phyloP scores from a whole-genome alignment of 2,329 filamentous ascomycete species.

The Emergomyces orientalis region DNA sequence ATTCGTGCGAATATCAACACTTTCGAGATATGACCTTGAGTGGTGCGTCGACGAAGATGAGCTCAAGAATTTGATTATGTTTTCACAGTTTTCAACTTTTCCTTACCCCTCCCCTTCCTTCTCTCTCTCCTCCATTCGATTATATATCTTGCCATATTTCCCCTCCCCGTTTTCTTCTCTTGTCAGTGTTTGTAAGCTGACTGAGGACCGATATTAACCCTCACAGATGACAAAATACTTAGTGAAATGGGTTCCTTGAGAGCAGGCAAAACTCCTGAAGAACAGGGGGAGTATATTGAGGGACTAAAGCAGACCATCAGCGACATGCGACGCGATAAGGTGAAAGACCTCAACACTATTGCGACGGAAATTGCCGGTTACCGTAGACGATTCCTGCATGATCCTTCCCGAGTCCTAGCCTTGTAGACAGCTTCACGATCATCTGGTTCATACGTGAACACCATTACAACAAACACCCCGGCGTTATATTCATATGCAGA shows the following conservation, averaged over 20 bases:
- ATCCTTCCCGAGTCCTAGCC: constrained; percentile 37
- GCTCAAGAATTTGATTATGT: constrained; percentile 15
- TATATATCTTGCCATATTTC: constrained; percentile 12
- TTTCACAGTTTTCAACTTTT: constrained; percentile 16
- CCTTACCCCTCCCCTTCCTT: not conserved
- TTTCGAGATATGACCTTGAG: constrained; percentile 61
- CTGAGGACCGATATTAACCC: constrained; percentile 31
- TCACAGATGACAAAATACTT: constrained; percentile 43
- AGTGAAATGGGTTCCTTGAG: constrained; percentile 41
- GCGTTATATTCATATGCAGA: not conserved
- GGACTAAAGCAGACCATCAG: constrained; percentile 43
- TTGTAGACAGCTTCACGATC: constrained; percentile 25
- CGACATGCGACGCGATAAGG: constrained; percentile 40
- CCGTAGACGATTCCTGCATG: constrained; percentile 42
- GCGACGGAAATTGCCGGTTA: constrained; percentile 42
- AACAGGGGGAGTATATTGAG: constrained; percentile 36
- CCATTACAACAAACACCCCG: not conserved
- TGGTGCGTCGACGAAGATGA: constrained; percentile 54
- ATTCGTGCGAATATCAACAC: constrained; percentile 68
- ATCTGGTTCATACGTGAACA: not conserved
- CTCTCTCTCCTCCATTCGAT: constrained; percentile 11
- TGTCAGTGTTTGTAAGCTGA: constrained; percentile 24
- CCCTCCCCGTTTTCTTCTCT: not conserved
- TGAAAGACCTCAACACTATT: constrained; percentile 43
- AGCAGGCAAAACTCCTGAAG: constrained; percentile 38